A percentile compares a stretch with the other conserved stretches of the same genome.
These are phyloP conservation scores for Ascomycota sp. DNA, from an alignment of 2,329 filamentous ascomycete genomes.

Conservation along the genomic window DNA sequence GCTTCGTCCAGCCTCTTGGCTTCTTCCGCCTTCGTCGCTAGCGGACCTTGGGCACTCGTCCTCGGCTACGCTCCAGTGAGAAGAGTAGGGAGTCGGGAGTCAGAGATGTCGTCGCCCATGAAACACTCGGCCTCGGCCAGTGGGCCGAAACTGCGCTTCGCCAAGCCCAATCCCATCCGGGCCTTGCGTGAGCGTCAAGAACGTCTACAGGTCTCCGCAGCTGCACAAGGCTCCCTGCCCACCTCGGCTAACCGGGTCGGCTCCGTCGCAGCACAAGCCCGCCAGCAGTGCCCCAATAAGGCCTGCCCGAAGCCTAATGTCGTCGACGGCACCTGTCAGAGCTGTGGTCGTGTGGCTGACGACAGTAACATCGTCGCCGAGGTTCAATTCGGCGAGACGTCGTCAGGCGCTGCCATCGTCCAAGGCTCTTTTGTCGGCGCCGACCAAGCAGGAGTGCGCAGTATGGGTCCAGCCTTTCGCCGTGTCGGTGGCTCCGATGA, in stretches of 20 bases:
- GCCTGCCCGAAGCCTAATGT: constrained; percentile 40
- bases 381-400: constrained; percentile 74
- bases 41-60: too few species aligned
- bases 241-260: constrained; percentile 9
- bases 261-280: constrained; percentile 13
- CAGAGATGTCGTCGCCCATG: neutral
- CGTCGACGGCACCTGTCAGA: constrained; percentile 51
- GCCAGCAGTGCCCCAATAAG: constrained; percentile 35
- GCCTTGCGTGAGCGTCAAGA: constrained; percentile 31
- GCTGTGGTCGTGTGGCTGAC: constrained; percentile 67
- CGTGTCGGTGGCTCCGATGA: constrained; percentile 37
- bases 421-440: constrained; percentile 78
- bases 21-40: too few species aligned
- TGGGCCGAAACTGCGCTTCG: constrained; percentile 18
- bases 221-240: constrained; percentile 7
- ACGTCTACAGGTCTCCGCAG: constrained; percentile 15
- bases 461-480: constrained; percentile 40
- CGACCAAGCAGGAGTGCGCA: constrained; percentile 62
- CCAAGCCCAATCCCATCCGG: constrained; percentile 24
- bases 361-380: constrained; percentile 84
- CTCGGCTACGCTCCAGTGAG: too few species aligned
- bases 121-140: neutral
- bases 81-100: neutral
- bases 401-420: constrained; percentile 69
- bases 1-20: too few species aligned